phyloP scores from a whole-genome alignment of 768 basidiomycete species.

The Amyloporia xantha region DNA sequence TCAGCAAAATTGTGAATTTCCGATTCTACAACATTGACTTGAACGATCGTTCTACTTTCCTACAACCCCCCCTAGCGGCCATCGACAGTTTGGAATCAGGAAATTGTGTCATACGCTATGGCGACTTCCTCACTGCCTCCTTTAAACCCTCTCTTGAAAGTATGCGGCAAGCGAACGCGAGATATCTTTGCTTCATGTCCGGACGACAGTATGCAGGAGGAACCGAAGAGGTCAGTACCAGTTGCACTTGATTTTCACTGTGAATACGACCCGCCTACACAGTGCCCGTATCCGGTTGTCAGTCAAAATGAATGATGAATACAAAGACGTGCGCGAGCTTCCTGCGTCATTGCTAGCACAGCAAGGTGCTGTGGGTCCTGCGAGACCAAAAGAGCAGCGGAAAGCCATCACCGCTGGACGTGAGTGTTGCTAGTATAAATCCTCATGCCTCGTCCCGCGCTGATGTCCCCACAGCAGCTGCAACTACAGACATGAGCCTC shows the following conservation, averaged over 20 bases:
- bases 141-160: constrained; percentile 56
- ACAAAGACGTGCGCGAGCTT: constrained; percentile 76
- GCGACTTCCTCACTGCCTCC: constrained; percentile 50
- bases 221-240: constrained; percentile 57
- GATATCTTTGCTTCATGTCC: constrained; percentile 62
- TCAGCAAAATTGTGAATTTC: too few species aligned
- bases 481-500: constrained; percentile 39
- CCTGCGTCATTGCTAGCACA: constrained; percentile 77
- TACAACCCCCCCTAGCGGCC: too few species aligned
- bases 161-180: constrained; percentile 64
- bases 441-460: neutral
- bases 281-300: constrained; percentile 71
- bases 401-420: constrained; percentile 72
- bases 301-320: constrained; percentile 88
- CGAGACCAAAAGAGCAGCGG: constrained; percentile 54
- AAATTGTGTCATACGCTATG: too few species aligned
- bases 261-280: neutral
- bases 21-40: too few species aligned
- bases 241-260: neutral
- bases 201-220: constrained; percentile 54
- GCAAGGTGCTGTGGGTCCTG: constrained; percentile 76
- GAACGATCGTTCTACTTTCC: too few species aligned
- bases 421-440: constrained; percentile 26
- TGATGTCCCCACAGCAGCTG: constrained; percentile 8
- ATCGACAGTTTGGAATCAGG: too few species aligned